Percentiles rank a stretch among this genome's conserved stretches.
These are phyloP conservation scores for Thalassiosira profunda DNA, from an alignment of 108 stramenopile species.

Conservation along the genomic window DNA sequence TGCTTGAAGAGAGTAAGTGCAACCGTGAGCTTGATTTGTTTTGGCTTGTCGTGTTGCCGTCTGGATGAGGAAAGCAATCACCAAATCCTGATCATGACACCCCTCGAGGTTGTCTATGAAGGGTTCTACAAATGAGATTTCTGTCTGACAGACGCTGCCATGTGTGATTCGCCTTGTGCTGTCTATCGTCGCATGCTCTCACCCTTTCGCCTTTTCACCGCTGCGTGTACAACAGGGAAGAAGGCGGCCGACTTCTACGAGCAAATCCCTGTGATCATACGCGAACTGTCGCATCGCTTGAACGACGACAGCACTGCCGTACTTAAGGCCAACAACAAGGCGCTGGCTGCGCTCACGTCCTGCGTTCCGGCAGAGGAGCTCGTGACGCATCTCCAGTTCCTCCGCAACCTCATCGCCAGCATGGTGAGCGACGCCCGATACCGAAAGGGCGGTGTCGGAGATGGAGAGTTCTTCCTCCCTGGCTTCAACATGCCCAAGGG, in stretches of 20 bases:
- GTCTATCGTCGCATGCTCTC: background rate
- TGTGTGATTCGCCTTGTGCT: background rate
- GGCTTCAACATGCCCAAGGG: conserved; percentile 96
- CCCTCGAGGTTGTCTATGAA: conserved; percentile 13
- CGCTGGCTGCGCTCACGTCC: conserved; percentile 81
- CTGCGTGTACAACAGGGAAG: conserved; percentile 64
- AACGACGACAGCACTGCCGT: conserved; percentile 89
- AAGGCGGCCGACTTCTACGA: conserved; percentile 90
- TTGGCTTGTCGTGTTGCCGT: background rate
- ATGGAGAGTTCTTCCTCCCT: conserved; percentile 92
- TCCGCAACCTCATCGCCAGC: conserved; percentile 89
- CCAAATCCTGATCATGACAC: conserved; percentile 18
- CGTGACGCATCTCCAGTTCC: conserved; percentile 91
- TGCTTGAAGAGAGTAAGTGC: conserved; percentile 85
- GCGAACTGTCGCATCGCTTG: conserved; percentile 91
- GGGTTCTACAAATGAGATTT: conserved; percentile 36
- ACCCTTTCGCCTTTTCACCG: conserved; percentile 18
- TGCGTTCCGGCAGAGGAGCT: conserved; percentile 92
- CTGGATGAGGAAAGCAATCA: conserved; percentile 1
- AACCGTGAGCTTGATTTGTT: no score
- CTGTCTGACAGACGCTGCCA: conserved; percentile 25
- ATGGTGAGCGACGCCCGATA: conserved; percentile 91
- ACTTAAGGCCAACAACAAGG: conserved; percentile 63
- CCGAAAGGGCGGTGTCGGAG: conserved; percentile 89
- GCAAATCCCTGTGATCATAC: conserved; percentile 84